Evolutionary conservation across 129 eudicot species (phyloP), one percentile per base, ranked within the genome.

Genomic region (Tanacetum coccineum): DNA sequence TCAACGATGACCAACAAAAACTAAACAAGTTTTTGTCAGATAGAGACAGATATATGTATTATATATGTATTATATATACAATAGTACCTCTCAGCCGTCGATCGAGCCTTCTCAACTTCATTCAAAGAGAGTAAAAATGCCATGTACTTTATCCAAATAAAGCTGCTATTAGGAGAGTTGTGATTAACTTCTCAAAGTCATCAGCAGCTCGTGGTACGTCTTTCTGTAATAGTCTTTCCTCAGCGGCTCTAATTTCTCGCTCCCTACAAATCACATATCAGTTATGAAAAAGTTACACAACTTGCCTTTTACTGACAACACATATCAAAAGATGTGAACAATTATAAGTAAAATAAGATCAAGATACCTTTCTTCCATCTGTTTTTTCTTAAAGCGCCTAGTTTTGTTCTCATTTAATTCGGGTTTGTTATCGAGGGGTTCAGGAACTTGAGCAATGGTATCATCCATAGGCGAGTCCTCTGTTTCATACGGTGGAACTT

Each of bases 161-260:
- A 88, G 68, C 96, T 92, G 87, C 85, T 92, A 71, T 92, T 88
- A 2, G 98, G 98, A 51, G 95, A 92, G 76, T 88, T 68, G 95
- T 71, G 50, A 84, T 76, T 36, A 85, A 71, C 77, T 88, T 92
- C 82, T 92, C 98, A 75, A 75, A 88, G 67, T 92, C 98, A 76
- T 92, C 96, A 51, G 80, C 88, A 67, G 78, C 85, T 71, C 82
- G 78, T 0, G 98, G 98, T 45, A 74, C 64, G 54, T 83, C 96
- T 56, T 81, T 78, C 66, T 83, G 89, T 12, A 92, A 69, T 13
- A 85, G 77, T 61, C 98, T 87, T 59, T 88, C 82, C 59, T 88
- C 96, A 25, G 96, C 96, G 78, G 87, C 95, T 64, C 84, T 81
- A 65, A 91, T 91, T 76, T 87, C 94, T 66, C 59, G 64, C 53